Base-by-base conservation (phyloP, 1,284 basidiomycete genomes). In the Megacollybia platyphylla region DNA sequence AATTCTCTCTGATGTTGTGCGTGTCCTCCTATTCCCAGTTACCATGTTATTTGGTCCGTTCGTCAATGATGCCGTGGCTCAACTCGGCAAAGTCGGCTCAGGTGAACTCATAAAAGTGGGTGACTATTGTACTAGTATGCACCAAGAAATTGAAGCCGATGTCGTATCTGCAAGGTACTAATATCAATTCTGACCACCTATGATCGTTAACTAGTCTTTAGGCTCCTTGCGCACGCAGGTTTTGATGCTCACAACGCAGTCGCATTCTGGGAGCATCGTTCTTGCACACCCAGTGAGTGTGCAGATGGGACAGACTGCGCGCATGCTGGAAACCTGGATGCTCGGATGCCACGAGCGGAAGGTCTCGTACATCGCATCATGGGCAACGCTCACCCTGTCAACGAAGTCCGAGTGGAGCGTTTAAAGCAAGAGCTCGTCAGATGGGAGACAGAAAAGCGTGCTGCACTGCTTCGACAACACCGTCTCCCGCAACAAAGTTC, bases 21-120 rank as follows among this genome's bases (percentile, higher is more conserved):
- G 89, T 36, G 79, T 87, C 2, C 58, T 89, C 35, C 63, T 90
- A 11, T 92, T 90, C 62, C 89, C 90, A 0, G 55, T 92, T 38
- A 94, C 90, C 8, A 84, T 90, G 77, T 55, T 92, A 26, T 82
- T 91, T 44, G 90, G 90, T 0, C 90, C 90, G 1, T 90, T 91
- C 52, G 78, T 93, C 40, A 91, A 91, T 54, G 90, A 93, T 52
- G 90, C 87, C 1, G 71, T 94, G 6, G 87, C 81, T 0, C 79
- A 86, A 45, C 53, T 90, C 40, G 85, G 86, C 20, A 80, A 79
- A 55, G 68, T 81, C 2, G 79, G 85, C 3, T 76, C 80, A 5
- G 73, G 78, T 4, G 87, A 90, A 53, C 63, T 91, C 42, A 67
- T 70, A 30, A 79, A 79, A 54, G 59, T 82, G 7, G 79, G 80